A percentile compares a stretch with the other conserved stretches of the same genome.
Evolutionary conservation across 208 protist genomes (phyloP).

Genomic region (Acanthamoeba sp.): DNA sequence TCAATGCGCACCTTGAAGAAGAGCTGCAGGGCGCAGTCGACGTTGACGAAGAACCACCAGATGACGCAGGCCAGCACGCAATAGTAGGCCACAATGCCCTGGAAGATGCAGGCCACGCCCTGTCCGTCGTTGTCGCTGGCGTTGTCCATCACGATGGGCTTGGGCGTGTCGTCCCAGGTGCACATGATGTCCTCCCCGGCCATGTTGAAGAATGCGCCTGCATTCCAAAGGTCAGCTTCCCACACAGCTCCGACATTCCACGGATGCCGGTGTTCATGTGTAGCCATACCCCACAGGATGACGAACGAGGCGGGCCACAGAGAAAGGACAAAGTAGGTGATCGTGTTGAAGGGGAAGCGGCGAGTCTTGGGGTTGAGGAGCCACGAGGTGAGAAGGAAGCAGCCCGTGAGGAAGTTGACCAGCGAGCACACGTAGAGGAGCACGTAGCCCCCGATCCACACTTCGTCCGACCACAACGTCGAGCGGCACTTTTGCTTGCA

Average conservation of each 20-base stretch:
- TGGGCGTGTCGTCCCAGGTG: neutral
- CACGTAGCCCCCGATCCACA: slow-evolving; percentile 55
- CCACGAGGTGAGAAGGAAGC: slow-evolving; percentile 26
- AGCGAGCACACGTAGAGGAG: neutral
- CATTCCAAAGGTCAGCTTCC: too few species aligned
- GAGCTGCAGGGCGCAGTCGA: slow-evolving; percentile 39
- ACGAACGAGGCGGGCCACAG: slow-evolving; percentile 4
- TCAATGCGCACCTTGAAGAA: slow-evolving; percentile 41
- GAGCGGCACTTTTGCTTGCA: slow-evolving; percentile 26
- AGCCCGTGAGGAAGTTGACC: slow-evolving; percentile 3
- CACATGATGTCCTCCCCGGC: slow-evolving; percentile 39
- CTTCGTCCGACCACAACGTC: slow-evolving; percentile 35
- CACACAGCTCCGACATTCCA: too few species aligned
- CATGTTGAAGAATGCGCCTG: slow-evolving; percentile 49
- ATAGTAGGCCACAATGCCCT: slow-evolving; percentile 49
- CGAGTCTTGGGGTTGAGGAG: slow-evolving; percentile 62
- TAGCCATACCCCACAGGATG: neutral
- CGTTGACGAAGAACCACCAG: slow-evolving; percentile 61
- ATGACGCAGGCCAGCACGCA: slow-evolving; percentile 55
- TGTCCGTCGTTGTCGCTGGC: slow-evolving; percentile 35
- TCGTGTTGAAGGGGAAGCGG: slow-evolving; percentile 40
- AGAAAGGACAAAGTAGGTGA: slow-evolving; percentile 32
- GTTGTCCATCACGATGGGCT: slow-evolving; percentile 19
- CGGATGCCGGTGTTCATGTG: too few species aligned
- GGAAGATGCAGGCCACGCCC: slow-evolving; percentile 55